Conservation (phyloP, 306 rosid genomes). For the Glycine soja region DNA sequence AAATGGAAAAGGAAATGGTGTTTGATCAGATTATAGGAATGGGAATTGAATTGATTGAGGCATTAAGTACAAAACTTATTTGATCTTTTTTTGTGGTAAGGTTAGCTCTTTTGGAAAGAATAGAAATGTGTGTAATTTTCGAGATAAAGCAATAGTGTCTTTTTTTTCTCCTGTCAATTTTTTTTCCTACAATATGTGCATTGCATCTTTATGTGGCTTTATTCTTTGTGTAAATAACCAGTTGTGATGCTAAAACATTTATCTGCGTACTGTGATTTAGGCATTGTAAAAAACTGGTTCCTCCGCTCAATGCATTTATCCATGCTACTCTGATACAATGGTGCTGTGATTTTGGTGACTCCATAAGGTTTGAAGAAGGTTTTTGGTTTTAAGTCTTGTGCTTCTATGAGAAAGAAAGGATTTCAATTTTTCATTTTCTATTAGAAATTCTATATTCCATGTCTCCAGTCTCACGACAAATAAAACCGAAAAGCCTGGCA, state of each 20-base stretch:
- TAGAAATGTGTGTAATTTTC: conserved; percentile 68
- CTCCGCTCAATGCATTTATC: background rate
- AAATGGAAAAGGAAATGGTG: conserved; percentile 40
- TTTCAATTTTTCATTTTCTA: background rate
- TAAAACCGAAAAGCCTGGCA: background rate
- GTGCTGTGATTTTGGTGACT: background rate
- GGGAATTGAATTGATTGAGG: conserved; percentile 51
- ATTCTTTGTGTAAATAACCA: conserved; percentile 60
- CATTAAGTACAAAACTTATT: conserved; percentile 46
- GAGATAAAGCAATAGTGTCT: background rate
- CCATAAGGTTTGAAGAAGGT: background rate
- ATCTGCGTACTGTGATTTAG: conserved; percentile 26
- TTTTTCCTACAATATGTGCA: conserved; percentile 36
- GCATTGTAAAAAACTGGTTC: background rate
- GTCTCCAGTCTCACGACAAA: background rate
- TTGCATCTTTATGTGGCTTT: conserved; percentile 47
- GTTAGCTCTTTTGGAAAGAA: conserved; percentile 54
- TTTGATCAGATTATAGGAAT: conserved; percentile 49
- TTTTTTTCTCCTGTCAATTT: background rate
- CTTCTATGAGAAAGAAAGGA: background rate
- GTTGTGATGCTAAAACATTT: conserved; percentile 31
- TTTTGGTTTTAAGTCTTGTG: background rate
- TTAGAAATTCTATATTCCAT: background rate
- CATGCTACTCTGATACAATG: background rate
- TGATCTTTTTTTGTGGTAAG: conserved; percentile 48